Conservation (phyloP, 2,329 filamentous ascomycete genomes). For the Arthrobotrys iridis region DNA sequence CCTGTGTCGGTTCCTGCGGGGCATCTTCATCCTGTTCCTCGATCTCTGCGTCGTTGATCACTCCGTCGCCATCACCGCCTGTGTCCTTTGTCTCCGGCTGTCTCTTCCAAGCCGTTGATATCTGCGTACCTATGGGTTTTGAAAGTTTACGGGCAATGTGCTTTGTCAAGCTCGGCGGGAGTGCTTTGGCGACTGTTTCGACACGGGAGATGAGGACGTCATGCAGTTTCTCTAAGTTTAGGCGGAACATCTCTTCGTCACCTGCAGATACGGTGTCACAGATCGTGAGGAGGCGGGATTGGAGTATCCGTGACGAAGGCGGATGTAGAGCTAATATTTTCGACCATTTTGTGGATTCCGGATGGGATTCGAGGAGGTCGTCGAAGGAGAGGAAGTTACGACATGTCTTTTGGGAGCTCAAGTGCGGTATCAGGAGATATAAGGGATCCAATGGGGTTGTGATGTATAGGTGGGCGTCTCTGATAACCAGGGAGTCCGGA, state of each 20-base stretch:
- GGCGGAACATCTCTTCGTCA: slow-evolving; percentile 83
- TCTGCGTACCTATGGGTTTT: slow-evolving; percentile 58
- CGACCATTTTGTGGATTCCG: slow-evolving; percentile 62
- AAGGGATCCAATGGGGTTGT: slow-evolving; percentile 85
- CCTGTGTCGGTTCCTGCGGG: slow-evolving; percentile 64
- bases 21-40: slow-evolving; percentile 30
- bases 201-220: slow-evolving; percentile 51
- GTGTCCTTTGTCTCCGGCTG: background rate
- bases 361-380: slow-evolving; percentile 65
- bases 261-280: slow-evolving; percentile 86
- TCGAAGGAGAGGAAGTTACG: slow-evolving; percentile 64
- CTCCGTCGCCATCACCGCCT: background rate
- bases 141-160: slow-evolving; percentile 47
- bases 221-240: slow-evolving; percentile 77
- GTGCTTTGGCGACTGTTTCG: slow-evolving; percentile 35
- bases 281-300: slow-evolving; percentile 73
- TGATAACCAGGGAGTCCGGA: slow-evolving; percentile 67
- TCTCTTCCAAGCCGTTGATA: slow-evolving; percentile 24
- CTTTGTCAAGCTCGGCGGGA: slow-evolving; percentile 28
- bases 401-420: slow-evolving; percentile 65
- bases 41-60: slow-evolving; percentile 37
- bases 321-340: slow-evolving; percentile 62
- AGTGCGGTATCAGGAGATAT: slow-evolving; percentile 81
- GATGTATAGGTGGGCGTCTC: slow-evolving; percentile 78
- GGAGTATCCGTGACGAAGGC: slow-evolving; percentile 65